Base-by-base conservation (phyloP, 208 protist genomes). In the Crithidia thermophila region DNA sequence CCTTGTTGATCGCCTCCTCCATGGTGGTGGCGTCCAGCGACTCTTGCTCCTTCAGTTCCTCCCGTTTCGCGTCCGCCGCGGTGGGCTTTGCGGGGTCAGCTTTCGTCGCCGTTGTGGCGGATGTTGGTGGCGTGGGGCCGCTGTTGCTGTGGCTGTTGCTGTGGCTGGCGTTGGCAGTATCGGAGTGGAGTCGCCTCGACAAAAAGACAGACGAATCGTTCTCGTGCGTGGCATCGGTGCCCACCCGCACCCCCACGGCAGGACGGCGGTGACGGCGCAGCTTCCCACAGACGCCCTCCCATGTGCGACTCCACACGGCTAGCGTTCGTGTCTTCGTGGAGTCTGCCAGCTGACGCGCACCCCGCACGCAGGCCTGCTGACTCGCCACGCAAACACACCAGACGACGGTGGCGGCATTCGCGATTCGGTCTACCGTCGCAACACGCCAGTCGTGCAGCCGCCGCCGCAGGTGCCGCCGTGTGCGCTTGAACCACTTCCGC, bases 1-100 rank as follows among this genome's bases (percentile, higher is more conserved):
- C 45, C 34, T 73, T 72, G 20, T 61, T 43, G 7, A 78, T 67
- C 20, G 76, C 67, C 43, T 80, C 61, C 39, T 69, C 55, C 30
- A 59, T 49, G 52, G 34, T 65, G 34, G 53, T 51, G 1, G 52
- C 50, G n/a, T 51, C 34, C 5, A 69, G 16, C 25, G 58, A 40
- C 30, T 43, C 37, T 42, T 37, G 43, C 5, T 53, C 20, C 20
- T 18, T 21, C n/a, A 61, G 33, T 14, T 27, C 39, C n/a, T 53
- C 67, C 16, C 0, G 3, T 21, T 31, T 42, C 16, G 30, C 23
- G 3, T 1, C 34, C n/a, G n/a, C n/a, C n/a, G n/a, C n/a, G n/a
- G n/a, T n/a, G n/a, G n/a, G n/a, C n/a, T n/a, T n/a, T 25, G 34
- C 53, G 23, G 25, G 34, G 60, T 5, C 34, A 42, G 4, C 10